Percentiles rank a stretch among this genome's conserved stretches.
Conservation (phyloP, 345 rosid species). For the Angophora floribunda region DNA sequence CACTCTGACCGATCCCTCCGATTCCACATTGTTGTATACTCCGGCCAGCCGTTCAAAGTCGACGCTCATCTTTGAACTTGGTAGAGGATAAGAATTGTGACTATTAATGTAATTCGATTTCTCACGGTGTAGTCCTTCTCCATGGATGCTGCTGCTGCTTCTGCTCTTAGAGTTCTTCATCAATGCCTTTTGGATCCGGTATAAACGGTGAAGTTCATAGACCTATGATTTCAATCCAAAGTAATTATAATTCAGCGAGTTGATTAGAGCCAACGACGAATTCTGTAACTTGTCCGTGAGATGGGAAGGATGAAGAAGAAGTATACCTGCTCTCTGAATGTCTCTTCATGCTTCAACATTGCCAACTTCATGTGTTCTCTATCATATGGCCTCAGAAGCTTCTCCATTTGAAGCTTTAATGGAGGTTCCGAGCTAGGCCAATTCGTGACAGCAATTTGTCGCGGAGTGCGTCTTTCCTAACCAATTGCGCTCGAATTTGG, state of each 20-base stretch:
- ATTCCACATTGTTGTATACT: slow-evolving; percentile 9
- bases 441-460: not conserved
- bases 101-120: not conserved
- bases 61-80: not conserved
- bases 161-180: slow-evolving; percentile 57
- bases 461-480: not conserved
- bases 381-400: slow-evolving; percentile 53
- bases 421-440: not conserved
- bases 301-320: not conserved
- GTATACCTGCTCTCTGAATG: slow-evolving; percentile 87
- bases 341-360: slow-evolving; percentile 93
- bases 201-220: slow-evolving; percentile 80
- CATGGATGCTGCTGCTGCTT: slow-evolving; percentile 1
- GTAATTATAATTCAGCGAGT: not conserved
- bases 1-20: slow-evolving; percentile 9
- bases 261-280: not conserved
- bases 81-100: not conserved
- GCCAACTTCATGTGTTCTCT: slow-evolving; percentile 88
- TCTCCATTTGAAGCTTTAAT: slow-evolving; percentile 50
- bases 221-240: slow-evolving; percentile 29
- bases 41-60: slow-evolving; percentile 29
- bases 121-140: not conserved
- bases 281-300: not conserved
- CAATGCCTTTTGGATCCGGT: slow-evolving; percentile 66
- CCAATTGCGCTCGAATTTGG: not conserved